phyloP scores from a whole-genome alignment of 2,329 filamentous ascomycete species.

The Sordariomycetes sp. region DNA sequence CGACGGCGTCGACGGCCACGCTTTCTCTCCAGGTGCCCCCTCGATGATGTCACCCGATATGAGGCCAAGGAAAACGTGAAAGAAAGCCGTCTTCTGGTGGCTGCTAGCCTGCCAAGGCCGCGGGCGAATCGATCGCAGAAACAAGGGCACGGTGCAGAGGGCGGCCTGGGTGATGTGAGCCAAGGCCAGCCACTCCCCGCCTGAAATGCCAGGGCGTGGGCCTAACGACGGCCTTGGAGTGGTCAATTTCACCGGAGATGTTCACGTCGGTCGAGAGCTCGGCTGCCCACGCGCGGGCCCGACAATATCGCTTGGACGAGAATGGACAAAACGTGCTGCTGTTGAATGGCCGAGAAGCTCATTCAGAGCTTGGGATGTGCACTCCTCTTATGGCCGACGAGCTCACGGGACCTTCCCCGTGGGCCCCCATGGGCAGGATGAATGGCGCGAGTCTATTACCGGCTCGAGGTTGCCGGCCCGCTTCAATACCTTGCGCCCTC shows the following conservation, averaged over 20 bases:
- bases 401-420: not conserved
- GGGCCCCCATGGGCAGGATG: not conserved
- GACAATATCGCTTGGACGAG: not conserved
- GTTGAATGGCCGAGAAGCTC: not conserved
- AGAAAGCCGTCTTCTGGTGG: not conserved
- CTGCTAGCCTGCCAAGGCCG: not conserved
- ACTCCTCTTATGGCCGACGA: not conserved
- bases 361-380: not conserved
- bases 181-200: not conserved
- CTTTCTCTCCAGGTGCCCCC: too few relatives aligned
- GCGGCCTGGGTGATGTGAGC: not conserved
- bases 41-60: not conserved
- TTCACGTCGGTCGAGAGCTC: not conserved
- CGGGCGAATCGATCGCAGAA: not conserved
- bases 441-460: not conserved
- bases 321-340: not conserved
- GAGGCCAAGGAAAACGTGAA: not conserved
- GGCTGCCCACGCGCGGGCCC: not conserved
- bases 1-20: too few relatives aligned
- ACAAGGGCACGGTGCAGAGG: not conserved
- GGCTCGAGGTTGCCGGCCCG: not conserved
- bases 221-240: not conserved
- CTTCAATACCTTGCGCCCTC: not conserved
- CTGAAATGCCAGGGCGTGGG: not conserved
- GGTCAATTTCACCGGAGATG: not conserved